Base-by-base conservation (phyloP, 768 basidiomycete species). In the Hortiboletus flavorubellus region DNA sequence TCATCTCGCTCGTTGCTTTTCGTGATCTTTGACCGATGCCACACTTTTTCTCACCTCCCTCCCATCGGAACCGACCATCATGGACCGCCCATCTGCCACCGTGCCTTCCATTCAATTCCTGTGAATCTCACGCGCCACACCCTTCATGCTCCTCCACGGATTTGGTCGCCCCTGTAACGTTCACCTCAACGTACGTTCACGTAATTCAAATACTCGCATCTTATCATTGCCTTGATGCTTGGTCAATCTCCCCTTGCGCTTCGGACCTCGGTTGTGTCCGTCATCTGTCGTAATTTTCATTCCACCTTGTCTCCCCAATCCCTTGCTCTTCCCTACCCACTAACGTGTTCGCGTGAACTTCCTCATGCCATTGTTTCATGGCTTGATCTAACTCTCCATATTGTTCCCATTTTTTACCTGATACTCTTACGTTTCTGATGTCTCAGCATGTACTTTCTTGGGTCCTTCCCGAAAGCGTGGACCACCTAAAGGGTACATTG, bases 401-500 rank as follows among this genome's bases (percentile, higher is more conserved):
- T 39, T 31, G 14, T 41, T 53, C 63, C 42, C 39, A n/a, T 39
- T 49, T 38, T 16, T 49, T 50, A 46, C 61, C 46, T 56, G 55
- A 51, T 57, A 46, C 33, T 53, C 7, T 42, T 33, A 18, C 35
- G n/a, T 34, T 14, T 42, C 43, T 56, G 43, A 46, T 58, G 18
- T 34, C 65, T 41, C 37, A 89, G 87, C 82, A 18, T 91, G 88
- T 66, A 89, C 89, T 0, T 90, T 88, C 71, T 76, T 90, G 39
- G 87, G 86, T 3, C 87, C 87, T 8, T 89, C 88, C 12, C 81
- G 87, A 61, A 89, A 89, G 67, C 86, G 92, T 60, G 92, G 92
- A 2, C 89, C 89, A 4, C 89, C 91, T n/a, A 92, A 91, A 66
- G 93, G 93, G 1, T 96, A 96, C 76, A 94, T 96, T 66, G 92